Percentiles rank a stretch among this genome's conserved stretches.
These are phyloP conservation scores for Mycena galopus DNA, from an alignment of 768 basidiomycete genomes.

Conservation along the genomic window DNA sequence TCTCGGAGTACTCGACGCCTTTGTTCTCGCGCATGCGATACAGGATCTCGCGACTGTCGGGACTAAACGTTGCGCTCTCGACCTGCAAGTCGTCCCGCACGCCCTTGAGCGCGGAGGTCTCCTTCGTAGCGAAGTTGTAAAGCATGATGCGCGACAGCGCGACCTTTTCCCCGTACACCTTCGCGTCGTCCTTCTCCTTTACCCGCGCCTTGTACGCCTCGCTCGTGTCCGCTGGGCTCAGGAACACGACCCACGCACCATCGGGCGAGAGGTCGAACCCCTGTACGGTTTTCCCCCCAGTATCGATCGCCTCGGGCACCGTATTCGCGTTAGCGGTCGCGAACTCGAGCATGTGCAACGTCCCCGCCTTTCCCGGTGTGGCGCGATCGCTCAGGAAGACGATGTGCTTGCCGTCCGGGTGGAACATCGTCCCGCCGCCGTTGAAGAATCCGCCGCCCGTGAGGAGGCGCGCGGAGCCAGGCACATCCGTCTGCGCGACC, in stretches of 20 bases:
- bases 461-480: slow-evolving; percentile 45
- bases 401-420: slow-evolving; percentile 46
- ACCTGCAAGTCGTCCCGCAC: slow-evolving; percentile 44
- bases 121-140: slow-evolving; percentile 42
- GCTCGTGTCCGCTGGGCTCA: slow-evolving; percentile 37
- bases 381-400: slow-evolving; percentile 49
- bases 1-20: slow-evolving; percentile 46
- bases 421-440: slow-evolving; percentile 46
- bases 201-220: slow-evolving; percentile 33
- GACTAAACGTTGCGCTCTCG: slow-evolving; percentile 50
- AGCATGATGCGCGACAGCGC: slow-evolving; percentile 42
- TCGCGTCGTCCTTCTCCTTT: slow-evolving; percentile 42
- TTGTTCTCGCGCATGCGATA: slow-evolving; percentile 48
- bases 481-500: slow-evolving; percentile 45
- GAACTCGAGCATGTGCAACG: slow-evolving; percentile 39
- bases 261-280: slow-evolving; percentile 50
- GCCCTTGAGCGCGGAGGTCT: slow-evolving; percentile 37
- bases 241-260: slow-evolving; percentile 46
- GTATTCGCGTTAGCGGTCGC: slow-evolving; percentile 17
- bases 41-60: slow-evolving; percentile 46
- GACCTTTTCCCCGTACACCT: slow-evolving; percentile 43
- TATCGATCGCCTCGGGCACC: slow-evolving; percentile 27
- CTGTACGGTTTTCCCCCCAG: slow-evolving; percentile 41
- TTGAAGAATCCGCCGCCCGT: slow-evolving; percentile 46
- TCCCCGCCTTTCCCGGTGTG: slow-evolving; percentile 43